phyloP scores from a whole-genome alignment of 2,329 filamentous ascomycete genomes.

The Chrysoporthe cubensis region DNA sequence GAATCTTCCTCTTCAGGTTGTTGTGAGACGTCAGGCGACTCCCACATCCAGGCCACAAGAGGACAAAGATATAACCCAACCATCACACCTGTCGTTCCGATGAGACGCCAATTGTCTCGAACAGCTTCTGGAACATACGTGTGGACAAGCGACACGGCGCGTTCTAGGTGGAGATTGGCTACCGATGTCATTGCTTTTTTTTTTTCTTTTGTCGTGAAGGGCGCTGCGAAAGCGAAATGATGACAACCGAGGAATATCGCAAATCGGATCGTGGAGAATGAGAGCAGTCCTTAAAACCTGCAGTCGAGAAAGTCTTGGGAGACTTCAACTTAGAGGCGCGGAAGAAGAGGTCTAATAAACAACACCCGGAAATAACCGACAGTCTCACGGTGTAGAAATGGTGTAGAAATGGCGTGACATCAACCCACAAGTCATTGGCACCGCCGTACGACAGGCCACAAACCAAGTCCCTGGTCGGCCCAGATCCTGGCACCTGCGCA shows the following conservation, averaged over 20 bases:
- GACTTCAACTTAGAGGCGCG: not conserved
- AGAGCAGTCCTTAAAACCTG: not conserved
- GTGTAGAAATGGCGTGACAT: slow-evolving; percentile 9
- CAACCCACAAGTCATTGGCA: slow-evolving; percentile 6
- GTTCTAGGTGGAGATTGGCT: slow-evolving; percentile 19
- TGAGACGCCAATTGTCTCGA: slow-evolving; percentile 23
- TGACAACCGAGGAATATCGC: not conserved
- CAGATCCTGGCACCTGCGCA: not conserved
- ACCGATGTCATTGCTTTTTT: not conserved
- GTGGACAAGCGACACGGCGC: slow-evolving; percentile 14
- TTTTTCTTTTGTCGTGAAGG: not conserved
- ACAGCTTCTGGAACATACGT: slow-evolving; percentile 21
- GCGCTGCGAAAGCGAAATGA: not conserved
- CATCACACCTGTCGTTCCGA: slow-evolving; percentile 24
- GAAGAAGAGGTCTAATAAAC: not conserved
- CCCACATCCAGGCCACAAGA: slow-evolving; percentile 32
- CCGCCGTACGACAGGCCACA: slow-evolving; percentile 5
- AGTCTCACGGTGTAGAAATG: not conserved
- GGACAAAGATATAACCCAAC: slow-evolving; percentile 19
- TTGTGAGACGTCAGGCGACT: not conserved
- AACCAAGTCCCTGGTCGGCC: not conserved
- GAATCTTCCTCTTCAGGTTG: not conserved
- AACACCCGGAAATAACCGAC: not conserved
- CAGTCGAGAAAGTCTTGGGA: not conserved
- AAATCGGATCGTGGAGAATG: not conserved